Base-by-base conservation (phyloP, 148 eudicot genomes). In the Agrostemma githago region DNA sequence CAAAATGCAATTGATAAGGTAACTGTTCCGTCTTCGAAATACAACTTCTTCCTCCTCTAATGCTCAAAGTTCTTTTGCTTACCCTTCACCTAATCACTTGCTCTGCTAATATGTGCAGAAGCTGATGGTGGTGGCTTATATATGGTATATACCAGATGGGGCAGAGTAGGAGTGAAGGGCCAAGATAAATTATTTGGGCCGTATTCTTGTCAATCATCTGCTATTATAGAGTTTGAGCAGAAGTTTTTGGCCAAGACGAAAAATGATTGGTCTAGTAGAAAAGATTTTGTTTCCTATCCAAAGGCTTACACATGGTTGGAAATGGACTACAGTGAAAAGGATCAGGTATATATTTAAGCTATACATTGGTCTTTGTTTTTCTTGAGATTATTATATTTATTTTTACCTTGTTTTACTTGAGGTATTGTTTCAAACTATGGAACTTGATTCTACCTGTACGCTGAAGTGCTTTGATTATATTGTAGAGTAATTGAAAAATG, bases 101-200 rank as follows among this genome's bases (percentile, higher is more conserved):
- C 54, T 44, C 51, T 51, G 71, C 59, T 8, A 56, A 60, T 62
- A 34, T 69, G 74, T 85, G 86, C 89, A 95, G 99, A 95, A 84
- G 86, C 88, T 73, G 99, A 95, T 83, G 89, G 82, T 69, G 93
- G 90, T 73, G 82, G 88, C 56, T 72, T 76, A 65, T 95, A 80
- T 83, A 86, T 90, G 88, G 90, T 95, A 68, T 95, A 90, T 77
- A 84, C 72, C 75, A 92, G 96, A 88, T 95, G 99, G 97, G 99
- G 99, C 17, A 90, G 99, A 83, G 99, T 95, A 78, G 99, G 99
- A 69, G 76, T 90, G 48, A 92, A 87, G 84, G 99, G 99, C 78
- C 97, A 90, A 80, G 90, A 88, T 81, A 95, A 92, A 81, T 64
- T 95, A 60, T 82, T 80, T 57, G 99, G 99, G 43, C 97, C 97